A percentile compares a stretch with the other conserved stretches of the same genome.
These are phyloP conservation scores for Termitomyces sp. DNA, from an alignment of 768 basidiomycete genomes.

Conservation along the genomic window DNA sequence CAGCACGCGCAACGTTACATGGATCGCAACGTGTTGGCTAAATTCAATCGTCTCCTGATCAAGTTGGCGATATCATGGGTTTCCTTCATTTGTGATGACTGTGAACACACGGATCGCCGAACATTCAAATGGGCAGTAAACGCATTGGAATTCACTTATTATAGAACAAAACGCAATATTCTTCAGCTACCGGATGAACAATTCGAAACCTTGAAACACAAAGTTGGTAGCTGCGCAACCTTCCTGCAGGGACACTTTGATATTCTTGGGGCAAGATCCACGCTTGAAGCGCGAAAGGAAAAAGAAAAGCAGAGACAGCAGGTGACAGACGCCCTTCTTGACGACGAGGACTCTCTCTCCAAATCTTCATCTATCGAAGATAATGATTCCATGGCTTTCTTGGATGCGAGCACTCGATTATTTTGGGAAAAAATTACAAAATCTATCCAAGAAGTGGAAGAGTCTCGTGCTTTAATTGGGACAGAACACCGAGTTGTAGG, in stretches of 20 bases:
- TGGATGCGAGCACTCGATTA: slow-evolving; percentile 63
- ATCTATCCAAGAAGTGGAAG: slow-evolving; percentile 65
- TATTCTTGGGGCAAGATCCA: slow-evolving; percentile 92
- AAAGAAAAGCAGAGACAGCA: slow-evolving; percentile 76
- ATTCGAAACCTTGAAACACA: slow-evolving; percentile 86
- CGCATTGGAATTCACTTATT: slow-evolving; percentile 89
- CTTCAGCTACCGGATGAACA: slow-evolving; percentile 84
- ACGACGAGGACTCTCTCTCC: slow-evolving; percentile 52
- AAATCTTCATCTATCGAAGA: slow-evolving; percentile 31
- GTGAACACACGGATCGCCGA: slow-evolving; percentile 91
- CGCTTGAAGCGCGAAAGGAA: slow-evolving; percentile 83
- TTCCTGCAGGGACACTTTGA: slow-evolving; percentile 97
- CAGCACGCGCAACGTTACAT: slow-evolving; percentile 87
- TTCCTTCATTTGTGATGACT: slow-evolving; percentile 97
- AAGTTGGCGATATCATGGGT: slow-evolving; percentile 97
- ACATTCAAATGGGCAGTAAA: slow-evolving; percentile 99
- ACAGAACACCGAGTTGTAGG: slow-evolving; percentile 78
- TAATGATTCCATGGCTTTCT: slow-evolving; percentile 46
- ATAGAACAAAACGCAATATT: slow-evolving; percentile 87
- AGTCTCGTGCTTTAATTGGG: slow-evolving; percentile 55
- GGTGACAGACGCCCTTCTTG: slow-evolving; percentile 40
- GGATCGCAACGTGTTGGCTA: slow-evolving; percentile 66
- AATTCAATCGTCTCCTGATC: slow-evolving; percentile 83
- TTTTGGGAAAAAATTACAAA: slow-evolving; percentile 74
- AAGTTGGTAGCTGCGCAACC: slow-evolving; percentile 95